Evolutionary conservation across 768 basidiomycete species (phyloP).

Genomic region (Kwoniella botswanensis): DNA sequence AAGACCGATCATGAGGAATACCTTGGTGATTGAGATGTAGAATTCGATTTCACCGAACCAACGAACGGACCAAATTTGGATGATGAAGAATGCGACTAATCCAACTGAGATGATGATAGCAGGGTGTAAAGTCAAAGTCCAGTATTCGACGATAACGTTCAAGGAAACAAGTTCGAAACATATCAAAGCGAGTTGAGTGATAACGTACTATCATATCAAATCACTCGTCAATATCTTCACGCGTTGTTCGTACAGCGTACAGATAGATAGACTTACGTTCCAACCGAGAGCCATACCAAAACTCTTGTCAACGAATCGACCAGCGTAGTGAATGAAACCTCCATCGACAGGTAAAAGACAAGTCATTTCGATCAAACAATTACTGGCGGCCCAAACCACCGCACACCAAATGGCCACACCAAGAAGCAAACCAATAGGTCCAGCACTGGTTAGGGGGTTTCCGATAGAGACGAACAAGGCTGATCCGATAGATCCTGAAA

Average conservation of each 20-base stretch:
- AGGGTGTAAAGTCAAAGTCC: conserved; percentile 33
- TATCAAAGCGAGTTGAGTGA: conserved; percentile 34
- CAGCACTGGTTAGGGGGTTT: conserved; percentile 29
- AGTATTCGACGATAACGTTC: conserved; percentile 42
- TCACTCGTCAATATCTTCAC: background rate
- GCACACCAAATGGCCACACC: conserved; percentile 31
- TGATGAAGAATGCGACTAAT: conserved; percentile 21
- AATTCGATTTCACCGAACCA: conserved; percentile 37
- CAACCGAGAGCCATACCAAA: conserved; percentile 44
- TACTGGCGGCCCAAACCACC: conserved; percentile 28
- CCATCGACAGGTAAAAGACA: conserved; percentile 36
- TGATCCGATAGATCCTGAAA: conserved; percentile 42
- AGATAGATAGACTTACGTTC: conserved; percentile 29
- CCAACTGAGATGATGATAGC: conserved; percentile 35
- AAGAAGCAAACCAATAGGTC: conserved; percentile 39
- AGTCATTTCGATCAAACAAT: conserved; percentile 42
- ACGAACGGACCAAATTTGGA: conserved; percentile 29
- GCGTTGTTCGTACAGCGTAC: background rate
- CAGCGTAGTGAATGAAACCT: conserved; percentile 35
- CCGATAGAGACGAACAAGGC: conserved; percentile 38
- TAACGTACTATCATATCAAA: conserved; percentile 22
- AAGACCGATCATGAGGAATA: conserved; percentile 63
- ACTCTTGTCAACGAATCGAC: conserved; percentile 33
- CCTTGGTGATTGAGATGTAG: conserved; percentile 53
- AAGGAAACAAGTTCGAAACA: conserved; percentile 41